phyloP scores from a whole-genome alignment of 495 filamentous ascomycete genomes.

The Daldinia decipiens region DNA sequence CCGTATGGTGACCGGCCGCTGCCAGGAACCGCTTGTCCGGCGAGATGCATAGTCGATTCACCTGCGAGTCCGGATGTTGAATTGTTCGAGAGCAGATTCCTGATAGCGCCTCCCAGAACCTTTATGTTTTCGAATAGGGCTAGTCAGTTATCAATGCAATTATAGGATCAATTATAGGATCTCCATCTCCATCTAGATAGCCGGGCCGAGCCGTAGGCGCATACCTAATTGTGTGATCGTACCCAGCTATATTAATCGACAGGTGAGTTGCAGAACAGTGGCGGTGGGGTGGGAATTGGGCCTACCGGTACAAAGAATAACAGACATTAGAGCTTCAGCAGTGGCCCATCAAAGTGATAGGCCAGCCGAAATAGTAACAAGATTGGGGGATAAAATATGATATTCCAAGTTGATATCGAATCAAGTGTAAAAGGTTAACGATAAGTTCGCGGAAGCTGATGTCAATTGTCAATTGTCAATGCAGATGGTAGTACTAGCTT shows the following conservation, averaged over 20 bases:
- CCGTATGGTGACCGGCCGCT: constrained; percentile 90
- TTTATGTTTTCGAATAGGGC: constrained; percentile 45
- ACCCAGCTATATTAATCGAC: constrained; percentile 76
- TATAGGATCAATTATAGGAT: too few species aligned
- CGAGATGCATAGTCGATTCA: constrained; percentile 97
- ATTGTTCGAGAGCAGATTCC: constrained; percentile 98
- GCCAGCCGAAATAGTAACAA: constrained; percentile 4
- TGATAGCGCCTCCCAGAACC: constrained; percentile 98
- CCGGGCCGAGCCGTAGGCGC: constrained; percentile 34
- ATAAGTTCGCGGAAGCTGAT: neutral
- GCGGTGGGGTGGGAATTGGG: constrained; percentile 13
- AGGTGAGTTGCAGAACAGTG: constrained; percentile 28
- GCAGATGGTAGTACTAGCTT: neutral
- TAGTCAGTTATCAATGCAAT: constrained; percentile 7
- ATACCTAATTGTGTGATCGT: constrained; percentile 98
- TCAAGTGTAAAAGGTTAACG: constrained; percentile 9
- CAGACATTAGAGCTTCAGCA: constrained; percentile 69
- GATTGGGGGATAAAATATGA: neutral
- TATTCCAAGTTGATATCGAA: constrained; percentile 7
- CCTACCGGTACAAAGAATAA: constrained; percentile 88
- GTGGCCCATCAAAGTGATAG: constrained; percentile 24
- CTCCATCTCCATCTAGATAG: neutral
- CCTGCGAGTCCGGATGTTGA: constrained; percentile 96
- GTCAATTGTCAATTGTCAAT: neutral
- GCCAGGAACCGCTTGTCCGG: constrained; percentile 97